Evolutionary conservation across 345 rosid genomes (phyloP).

Genomic region (Melaleuca alternifolia): DNA sequence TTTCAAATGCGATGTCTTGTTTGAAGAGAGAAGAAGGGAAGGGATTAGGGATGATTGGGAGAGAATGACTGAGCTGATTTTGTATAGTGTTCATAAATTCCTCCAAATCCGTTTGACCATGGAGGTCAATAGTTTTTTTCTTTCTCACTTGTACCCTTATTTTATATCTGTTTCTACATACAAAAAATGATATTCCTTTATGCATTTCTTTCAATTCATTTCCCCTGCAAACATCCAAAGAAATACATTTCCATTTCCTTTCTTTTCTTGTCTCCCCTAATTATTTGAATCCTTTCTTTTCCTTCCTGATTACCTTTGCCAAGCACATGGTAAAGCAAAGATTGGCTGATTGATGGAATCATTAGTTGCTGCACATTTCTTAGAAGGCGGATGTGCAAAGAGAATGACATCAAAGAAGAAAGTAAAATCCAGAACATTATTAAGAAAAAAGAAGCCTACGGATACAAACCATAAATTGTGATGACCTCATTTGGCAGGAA

Average conservation of each 20-base stretch:
- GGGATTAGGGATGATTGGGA: not conserved
- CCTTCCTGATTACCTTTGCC: not conserved
- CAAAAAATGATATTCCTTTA: not conserved
- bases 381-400: not conserved
- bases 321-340: not conserved
- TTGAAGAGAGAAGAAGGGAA: not conserved
- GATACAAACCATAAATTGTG: constrained; percentile 59
- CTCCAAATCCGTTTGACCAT: not conserved
- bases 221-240: not conserved
- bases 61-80: not conserved
- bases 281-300: not conserved
- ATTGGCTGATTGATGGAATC: not conserved
- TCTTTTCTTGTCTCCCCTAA: not conserved
- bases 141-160: not conserved
- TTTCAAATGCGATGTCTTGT: not conserved
- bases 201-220: not conserved
- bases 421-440: not conserved
- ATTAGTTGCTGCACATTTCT: not conserved
- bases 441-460: not conserved
- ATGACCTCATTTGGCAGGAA: constrained; percentile 66
- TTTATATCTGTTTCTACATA: not conserved
- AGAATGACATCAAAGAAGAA: not conserved
- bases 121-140: not conserved
- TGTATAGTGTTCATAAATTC: not conserved
- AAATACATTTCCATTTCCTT: not conserved